Percentiles rank a stretch among this genome's conserved stretches.
Evolutionary conservation across 106 monocot genomes (phyloP).

Genomic region (Alisma plantagoaquatica): DNA sequence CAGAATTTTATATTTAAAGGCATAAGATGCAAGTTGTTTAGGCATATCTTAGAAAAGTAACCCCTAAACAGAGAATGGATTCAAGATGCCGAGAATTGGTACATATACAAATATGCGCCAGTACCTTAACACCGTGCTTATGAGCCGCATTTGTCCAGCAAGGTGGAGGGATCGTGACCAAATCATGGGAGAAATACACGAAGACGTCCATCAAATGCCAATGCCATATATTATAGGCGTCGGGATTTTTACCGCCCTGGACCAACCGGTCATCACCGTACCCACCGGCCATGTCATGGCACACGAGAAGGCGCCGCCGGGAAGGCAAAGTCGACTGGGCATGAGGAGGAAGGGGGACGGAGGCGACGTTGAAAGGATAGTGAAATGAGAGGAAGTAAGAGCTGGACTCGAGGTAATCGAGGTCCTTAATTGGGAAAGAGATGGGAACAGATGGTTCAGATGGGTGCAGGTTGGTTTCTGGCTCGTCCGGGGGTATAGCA

Average conservation of each 20-base stretch:
- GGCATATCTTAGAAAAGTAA: too few species aligned
- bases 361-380: constrained; percentile 70
- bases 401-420: constrained; percentile 39
- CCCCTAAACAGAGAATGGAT: too few species aligned
- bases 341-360: constrained; percentile 38
- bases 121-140: constrained; percentile 86
- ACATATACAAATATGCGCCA: too few species aligned
- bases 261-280: constrained; percentile 76
- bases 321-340: constrained; percentile 18
- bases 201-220: constrained; percentile 93
- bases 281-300: constrained; percentile 92
- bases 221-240: constrained; percentile 85
- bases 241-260: constrained; percentile 68
- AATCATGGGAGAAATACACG: constrained; percentile 87
- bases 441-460: constrained; percentile 53
- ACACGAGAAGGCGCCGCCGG: constrained; percentile 69
- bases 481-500: too few species aligned
- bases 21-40: too few species aligned
- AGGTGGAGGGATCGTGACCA: constrained; percentile 79
- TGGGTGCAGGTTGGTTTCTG: constrained; percentile 17
- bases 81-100: too few species aligned
- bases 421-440: constrained; percentile 69
- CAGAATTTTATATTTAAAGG: too few species aligned
- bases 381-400: constrained; percentile 70
- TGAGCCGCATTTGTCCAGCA: constrained; percentile 93